phyloP scores from a whole-genome alignment of 2,329 filamentous ascomycete genomes.

The Madurella mycetomatis region DNA sequence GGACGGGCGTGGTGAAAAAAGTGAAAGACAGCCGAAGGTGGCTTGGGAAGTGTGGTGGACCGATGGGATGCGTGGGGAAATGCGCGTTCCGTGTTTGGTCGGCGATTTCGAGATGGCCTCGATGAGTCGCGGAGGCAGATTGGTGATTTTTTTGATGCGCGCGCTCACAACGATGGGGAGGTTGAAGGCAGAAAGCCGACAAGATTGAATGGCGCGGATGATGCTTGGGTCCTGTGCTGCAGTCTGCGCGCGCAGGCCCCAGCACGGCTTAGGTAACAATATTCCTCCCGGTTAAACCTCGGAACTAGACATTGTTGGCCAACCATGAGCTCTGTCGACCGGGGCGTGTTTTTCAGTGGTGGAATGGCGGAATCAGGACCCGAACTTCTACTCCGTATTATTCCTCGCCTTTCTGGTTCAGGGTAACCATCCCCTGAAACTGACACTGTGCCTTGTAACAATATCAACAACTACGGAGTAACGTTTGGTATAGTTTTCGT shows the following conservation, averaged over 20 bases:
- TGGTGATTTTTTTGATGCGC: conserved; percentile 61
- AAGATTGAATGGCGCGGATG: conserved; percentile 28
- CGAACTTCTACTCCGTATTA: too few relatives aligned
- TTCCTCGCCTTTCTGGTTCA: too few relatives aligned
- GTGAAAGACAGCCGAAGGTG: conserved; percentile 35
- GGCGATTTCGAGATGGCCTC: conserved; percentile 52
- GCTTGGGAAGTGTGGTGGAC: conserved; percentile 39
- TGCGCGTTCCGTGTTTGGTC: conserved; percentile 52
- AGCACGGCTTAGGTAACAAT: conserved; percentile 24
- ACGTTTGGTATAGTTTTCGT: too few relatives aligned
- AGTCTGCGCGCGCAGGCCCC: conserved; percentile 19
- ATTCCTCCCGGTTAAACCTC: conserved; percentile 7
- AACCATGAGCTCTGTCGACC: neutral
- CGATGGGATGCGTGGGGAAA: conserved; percentile 45
- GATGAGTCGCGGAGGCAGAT: conserved; percentile 55
- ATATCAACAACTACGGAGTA: too few relatives aligned
- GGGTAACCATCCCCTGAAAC: too few relatives aligned
- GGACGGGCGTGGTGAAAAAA: conserved; percentile 40
- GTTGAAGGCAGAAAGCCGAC: conserved; percentile 28
- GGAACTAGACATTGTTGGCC: neutral
- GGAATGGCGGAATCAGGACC: too few relatives aligned
- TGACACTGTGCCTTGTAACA: too few relatives aligned
- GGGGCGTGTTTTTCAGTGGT: too few relatives aligned
- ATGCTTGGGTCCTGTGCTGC: conserved; percentile 23
- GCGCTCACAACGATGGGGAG: conserved; percentile 48